Conservation (phyloP, 208 protist genomes). For the Naegleria fowleri region DNA sequence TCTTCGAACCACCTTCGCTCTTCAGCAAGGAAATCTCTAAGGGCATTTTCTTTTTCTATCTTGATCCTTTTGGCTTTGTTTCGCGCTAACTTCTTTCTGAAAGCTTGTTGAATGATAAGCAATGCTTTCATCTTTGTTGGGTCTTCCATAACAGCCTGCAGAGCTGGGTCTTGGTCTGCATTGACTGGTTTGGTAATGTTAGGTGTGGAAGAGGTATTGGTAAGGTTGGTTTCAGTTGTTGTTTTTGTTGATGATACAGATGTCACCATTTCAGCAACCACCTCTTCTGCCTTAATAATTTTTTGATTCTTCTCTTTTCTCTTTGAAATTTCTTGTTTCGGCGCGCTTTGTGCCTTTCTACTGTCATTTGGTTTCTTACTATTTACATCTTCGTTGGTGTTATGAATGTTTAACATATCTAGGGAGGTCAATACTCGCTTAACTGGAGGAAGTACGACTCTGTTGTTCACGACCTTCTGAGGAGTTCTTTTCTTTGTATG, state of each 20-base stretch:
- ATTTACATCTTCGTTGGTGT: background rate
- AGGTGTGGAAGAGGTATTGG: too few species aligned
- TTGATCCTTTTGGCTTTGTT: background rate
- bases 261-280: background rate
- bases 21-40: background rate
- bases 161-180: too few species aligned
- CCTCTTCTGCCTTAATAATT: background rate
- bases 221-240: background rate
- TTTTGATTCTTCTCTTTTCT: background rate
- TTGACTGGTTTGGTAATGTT: too few species aligned
- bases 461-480: background rate
- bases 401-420: background rate
- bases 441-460: background rate
- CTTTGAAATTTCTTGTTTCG: background rate
- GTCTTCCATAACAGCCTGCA: background rate
- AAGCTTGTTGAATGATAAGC: background rate
- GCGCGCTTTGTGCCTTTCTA: background rate
- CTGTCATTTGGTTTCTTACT: background rate
- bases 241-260: background rate
- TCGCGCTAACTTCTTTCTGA: background rate
- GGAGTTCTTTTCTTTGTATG: background rate
- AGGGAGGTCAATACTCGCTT: background rate
- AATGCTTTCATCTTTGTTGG: background rate
- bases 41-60: background rate
- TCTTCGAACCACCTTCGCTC: background rate